Conservation (phyloP, 345 rosid species). For the Arabis hirsuta region DNA sequence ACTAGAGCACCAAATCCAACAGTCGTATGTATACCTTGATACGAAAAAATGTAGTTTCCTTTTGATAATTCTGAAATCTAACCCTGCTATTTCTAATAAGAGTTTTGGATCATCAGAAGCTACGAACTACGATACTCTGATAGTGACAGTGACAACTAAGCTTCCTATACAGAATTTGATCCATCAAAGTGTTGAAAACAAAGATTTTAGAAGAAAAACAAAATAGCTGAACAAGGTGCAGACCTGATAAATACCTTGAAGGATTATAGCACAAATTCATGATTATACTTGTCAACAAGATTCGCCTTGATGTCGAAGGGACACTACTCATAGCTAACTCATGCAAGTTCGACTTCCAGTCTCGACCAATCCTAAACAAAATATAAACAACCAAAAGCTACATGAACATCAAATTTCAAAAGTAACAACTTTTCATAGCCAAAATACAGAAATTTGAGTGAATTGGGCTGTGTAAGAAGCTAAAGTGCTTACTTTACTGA, state of each 20-base stretch:
- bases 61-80: neutral
- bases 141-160: neutral
- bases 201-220: conserved; percentile 8
- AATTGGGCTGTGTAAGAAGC: conserved; percentile 16
- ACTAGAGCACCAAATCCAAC: neutral
- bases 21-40: neutral
- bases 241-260: conserved; percentile 98
- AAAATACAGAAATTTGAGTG: neutral
- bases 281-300: conserved; percentile 61
- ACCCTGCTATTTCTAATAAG: neutral
- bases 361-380: conserved; percentile 45
- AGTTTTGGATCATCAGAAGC: conserved; percentile 14
- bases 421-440: too few relatives aligned
- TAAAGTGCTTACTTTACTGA: conserved; percentile 41
- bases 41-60: neutral
- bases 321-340: conserved; percentile 48
- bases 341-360: conserved; percentile 45
- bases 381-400: neutral
- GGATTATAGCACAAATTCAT: conserved; percentile 62
- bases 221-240: conserved; percentile 54
- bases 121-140: neutral
- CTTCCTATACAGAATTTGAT: neutral
- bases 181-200: neutral
- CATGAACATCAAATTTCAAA: neutral
- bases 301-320: conserved; percentile 55